Evolutionary conservation across 345 rosid species (phyloP).

Genomic region (Trapa incisa): DNA sequence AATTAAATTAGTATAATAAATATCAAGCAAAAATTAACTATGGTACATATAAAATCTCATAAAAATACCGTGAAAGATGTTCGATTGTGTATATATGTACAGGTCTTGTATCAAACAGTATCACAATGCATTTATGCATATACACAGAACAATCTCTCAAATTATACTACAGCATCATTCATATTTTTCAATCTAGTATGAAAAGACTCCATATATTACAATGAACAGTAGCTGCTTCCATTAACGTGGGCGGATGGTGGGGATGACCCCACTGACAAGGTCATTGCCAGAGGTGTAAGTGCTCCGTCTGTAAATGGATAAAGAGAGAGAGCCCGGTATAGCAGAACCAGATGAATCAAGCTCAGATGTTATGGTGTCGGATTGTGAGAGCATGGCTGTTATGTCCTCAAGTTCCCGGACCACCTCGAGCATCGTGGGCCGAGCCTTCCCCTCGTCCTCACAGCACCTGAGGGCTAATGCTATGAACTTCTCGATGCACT

Average conservation of each 20-base stretch:
- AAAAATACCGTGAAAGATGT: no score
- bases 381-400: constrained; percentile 48
- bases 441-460: constrained; percentile 46
- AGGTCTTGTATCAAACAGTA: no score
- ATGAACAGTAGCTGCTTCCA: not conserved
- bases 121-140: no score
- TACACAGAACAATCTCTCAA: no score
- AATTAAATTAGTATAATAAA: no score
- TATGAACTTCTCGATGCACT: constrained; percentile 63
- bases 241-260: constrained; percentile 42
- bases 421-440: constrained; percentile 88
- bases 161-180: no score
- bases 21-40: no score
- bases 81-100: no score
- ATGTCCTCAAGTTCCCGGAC: constrained; percentile 73
- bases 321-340: constrained; percentile 20
- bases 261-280: constrained; percentile 69
- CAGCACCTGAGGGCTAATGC: constrained; percentile 64
- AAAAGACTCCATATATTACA: not conserved
- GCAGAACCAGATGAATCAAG: constrained; percentile 6
- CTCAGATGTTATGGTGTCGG: constrained; percentile 23
- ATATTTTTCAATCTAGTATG: no score
- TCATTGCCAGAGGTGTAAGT: constrained; percentile 42
- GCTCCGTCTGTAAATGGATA: constrained; percentile 28
- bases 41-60: no score